These are phyloP conservation scores for Penicillium angulare DNA, from an alignment of 495 filamentous ascomycete species.

Conservation along the genomic window DNA sequence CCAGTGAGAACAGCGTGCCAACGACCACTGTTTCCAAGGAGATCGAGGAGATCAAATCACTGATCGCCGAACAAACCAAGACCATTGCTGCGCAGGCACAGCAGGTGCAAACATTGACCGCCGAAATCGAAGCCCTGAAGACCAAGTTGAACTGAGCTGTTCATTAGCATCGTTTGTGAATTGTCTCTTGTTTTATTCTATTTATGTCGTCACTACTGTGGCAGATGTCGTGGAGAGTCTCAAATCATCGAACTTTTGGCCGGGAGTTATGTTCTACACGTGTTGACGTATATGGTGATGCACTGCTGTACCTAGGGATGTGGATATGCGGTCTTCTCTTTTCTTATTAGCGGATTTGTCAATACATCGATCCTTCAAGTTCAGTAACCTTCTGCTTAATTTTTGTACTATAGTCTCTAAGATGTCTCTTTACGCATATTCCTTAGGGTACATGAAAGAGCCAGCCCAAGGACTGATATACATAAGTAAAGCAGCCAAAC, in stretches of 20 bases:
- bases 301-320: conserved; percentile 18
- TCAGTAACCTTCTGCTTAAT: not conserved
- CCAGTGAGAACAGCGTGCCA: conserved; percentile 17
- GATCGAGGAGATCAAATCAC: conserved; percentile 43
- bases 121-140: conserved; percentile 47
- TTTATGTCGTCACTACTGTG: conserved; percentile 2
- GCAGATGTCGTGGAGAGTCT: conserved; percentile 2
- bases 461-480: not conserved
- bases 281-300: conserved; percentile 14
- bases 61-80: conserved; percentile 47
- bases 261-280: not conserved
- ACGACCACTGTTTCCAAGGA: conserved; percentile 32
- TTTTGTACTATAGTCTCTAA: not conserved
- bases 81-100: conserved; percentile 44
- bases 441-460: conserved; percentile 1
- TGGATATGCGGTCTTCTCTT: conserved; percentile 23
- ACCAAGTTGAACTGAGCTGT: conserved; percentile 35
- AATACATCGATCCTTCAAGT: conserved; percentile 23
- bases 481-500: conserved; percentile 5
- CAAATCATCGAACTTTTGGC: not conserved
- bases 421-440: conserved; percentile 11
- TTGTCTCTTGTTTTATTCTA: no score
- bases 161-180: not conserved
- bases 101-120: conserved; percentile 43
- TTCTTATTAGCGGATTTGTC: conserved; percentile 28